Conservation (phyloP, 164 flowering plant species). For the Vitis rotundifolia region DNA sequence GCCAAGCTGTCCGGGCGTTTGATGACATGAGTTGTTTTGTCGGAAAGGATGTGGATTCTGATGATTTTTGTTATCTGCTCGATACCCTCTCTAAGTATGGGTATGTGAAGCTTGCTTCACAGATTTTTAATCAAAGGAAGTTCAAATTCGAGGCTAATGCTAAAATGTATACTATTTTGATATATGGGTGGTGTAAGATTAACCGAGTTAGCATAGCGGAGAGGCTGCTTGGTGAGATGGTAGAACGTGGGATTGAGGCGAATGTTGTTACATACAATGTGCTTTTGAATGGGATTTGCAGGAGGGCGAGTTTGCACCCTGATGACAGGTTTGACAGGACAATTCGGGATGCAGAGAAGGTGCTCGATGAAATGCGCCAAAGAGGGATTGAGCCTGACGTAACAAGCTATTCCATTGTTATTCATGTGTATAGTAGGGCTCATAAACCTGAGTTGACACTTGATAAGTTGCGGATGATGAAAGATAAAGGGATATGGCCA, state of each 20-base stretch:
- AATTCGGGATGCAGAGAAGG: conserved; percentile 60
- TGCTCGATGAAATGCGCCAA: conserved; percentile 80
- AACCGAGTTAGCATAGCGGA: conserved; percentile 59
- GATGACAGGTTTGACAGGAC: conserved; percentile 68
- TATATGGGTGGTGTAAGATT: conserved; percentile 91
- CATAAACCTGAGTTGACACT: conserved; percentile 78
- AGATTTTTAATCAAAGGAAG: conserved; percentile 65
- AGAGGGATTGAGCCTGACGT: conserved; percentile 94
- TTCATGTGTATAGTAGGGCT: conserved; percentile 90
- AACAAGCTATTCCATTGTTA: conserved; percentile 77
- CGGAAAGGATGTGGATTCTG: conserved; percentile 13
- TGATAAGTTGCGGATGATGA: conserved; percentile 71
- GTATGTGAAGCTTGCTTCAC: conserved; percentile 67
- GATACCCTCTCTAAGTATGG: conserved; percentile 93
- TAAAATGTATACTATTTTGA: conserved; percentile 73
- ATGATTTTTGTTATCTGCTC: conserved; percentile 49
- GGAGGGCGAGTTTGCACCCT: conserved; percentile 82
- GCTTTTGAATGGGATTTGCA: conserved; percentile 83
- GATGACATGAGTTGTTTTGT: conserved; percentile 71
- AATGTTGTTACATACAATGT: conserved; percentile 89
- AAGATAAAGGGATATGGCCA: conserved; percentile 70
- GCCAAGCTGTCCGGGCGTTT: conserved; percentile 81
- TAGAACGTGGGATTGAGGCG: conserved; percentile 64
- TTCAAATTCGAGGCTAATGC: conserved; percentile 28
- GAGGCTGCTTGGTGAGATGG: conserved; percentile 76